These are phyloP conservation scores for Anastatica hierochuntica DNA, from an alignment of 345 rosid genomes.

Conservation along the genomic window DNA sequence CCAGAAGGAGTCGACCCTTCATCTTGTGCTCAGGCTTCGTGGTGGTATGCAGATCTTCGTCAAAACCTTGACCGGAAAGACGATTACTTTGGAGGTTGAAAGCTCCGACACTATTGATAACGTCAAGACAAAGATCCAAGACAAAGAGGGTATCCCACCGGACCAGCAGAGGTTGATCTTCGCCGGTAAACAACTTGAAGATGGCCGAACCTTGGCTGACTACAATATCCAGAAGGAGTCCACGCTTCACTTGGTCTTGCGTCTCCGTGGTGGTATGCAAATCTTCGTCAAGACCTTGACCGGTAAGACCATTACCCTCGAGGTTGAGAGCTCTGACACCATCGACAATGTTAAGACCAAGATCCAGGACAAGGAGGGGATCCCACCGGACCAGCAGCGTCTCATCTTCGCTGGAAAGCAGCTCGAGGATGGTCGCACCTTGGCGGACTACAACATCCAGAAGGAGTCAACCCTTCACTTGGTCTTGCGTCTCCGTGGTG, in stretches of 20 bases:
- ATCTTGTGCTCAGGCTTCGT: background rate
- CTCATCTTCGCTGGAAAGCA: too few relatives aligned
- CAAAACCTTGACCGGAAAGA: slow-evolving; percentile 1
- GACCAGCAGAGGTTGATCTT: background rate
- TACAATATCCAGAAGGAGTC: background rate
- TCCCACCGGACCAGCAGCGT: too few relatives aligned
- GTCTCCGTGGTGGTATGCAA: background rate
- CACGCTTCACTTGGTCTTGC: background rate
- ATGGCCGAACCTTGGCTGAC: background rate
- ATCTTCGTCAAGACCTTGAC: too few relatives aligned
- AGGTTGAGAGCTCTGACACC: too few relatives aligned
- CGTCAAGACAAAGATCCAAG: background rate
- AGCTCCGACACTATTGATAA: background rate
- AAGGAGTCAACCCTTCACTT: background rate
- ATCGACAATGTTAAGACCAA: too few relatives aligned
- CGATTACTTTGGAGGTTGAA: background rate
- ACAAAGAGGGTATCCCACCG: background rate
- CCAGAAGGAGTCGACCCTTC: background rate
- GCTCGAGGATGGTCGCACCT: background rate
- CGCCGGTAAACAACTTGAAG: background rate
- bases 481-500: background rate
- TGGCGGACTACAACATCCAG: background rate
- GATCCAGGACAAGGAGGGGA: too few relatives aligned
- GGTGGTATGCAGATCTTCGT: background rate
- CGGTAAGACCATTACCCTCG: too few relatives aligned